phyloP scores from a whole-genome alignment of 768 basidiomycete species.

The Rhodosporidiobolus sp. region DNA sequence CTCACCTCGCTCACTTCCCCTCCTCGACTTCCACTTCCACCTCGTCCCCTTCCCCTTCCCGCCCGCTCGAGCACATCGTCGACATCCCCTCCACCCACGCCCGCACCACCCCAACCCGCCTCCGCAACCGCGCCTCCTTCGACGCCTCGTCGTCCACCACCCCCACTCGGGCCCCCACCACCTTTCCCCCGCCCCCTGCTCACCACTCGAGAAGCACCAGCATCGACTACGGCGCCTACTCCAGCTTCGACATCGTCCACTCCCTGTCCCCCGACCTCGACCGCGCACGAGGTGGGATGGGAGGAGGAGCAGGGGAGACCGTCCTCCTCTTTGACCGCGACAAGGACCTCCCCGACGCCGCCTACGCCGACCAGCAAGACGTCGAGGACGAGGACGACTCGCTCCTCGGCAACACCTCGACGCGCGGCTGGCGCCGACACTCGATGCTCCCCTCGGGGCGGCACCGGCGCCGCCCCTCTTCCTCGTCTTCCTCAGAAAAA shows the following conservation, averaged over 20 bases:
- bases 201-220: background rate
- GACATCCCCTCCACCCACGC: background rate
- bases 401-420: background rate
- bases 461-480: no score
- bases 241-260: background rate
- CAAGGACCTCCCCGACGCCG: background rate
- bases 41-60: no score
- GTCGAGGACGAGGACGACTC: background rate
- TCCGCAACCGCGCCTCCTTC: no score
- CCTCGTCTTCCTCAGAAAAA: no score
- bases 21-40: background rate
- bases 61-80: no score
- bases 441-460: no score
- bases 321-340: background rate
- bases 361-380: no score
- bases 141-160: background rate
- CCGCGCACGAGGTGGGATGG: no score
- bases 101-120: background rate
- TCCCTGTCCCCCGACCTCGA: background rate
- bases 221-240: background rate
- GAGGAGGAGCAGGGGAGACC: no score
- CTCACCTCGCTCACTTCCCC: no score
- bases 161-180: background rate
- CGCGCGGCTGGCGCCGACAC: no score
- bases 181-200: background rate